Conservation (phyloP, 176 grass and related monocot genomes). For the Pontederia paniculata region DNA sequence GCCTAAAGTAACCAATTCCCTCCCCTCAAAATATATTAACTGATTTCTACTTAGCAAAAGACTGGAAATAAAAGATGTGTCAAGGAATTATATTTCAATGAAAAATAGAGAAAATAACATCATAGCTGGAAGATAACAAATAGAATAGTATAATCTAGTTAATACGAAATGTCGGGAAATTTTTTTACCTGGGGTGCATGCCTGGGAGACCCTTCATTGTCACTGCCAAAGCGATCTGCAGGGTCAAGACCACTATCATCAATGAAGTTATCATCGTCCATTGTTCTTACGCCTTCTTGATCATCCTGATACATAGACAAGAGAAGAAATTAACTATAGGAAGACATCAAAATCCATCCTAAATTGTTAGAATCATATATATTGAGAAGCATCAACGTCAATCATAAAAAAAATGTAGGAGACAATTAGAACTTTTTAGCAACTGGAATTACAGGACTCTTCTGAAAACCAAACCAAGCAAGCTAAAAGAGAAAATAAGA, state of each 20-base stretch:
- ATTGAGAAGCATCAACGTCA: not conserved
- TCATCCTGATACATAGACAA: constrained; percentile 53
- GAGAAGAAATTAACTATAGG: not conserved
- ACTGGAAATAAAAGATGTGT: too few relatives aligned
- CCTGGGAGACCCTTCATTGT: constrained; percentile 55
- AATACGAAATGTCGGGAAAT: not conserved
- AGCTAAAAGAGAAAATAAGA: too few relatives aligned
- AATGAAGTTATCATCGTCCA: constrained; percentile 96
- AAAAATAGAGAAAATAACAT: too few relatives aligned
- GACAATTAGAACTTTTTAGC: too few relatives aligned
- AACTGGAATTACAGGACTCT: too few relatives aligned
- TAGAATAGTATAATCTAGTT: constrained; percentile 1
- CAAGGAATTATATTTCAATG: too few relatives aligned
- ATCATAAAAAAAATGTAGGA: too few relatives aligned
- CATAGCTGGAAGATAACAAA: not conserved
- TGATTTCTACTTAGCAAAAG: too few relatives aligned
- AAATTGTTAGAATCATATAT: not conserved
- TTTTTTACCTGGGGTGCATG: constrained; percentile 50
- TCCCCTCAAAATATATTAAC: too few relatives aligned
- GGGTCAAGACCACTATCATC: constrained; percentile 88
- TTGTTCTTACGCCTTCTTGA: constrained; percentile 73
- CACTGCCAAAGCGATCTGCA: constrained; percentile 70
- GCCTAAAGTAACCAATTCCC: too few relatives aligned
- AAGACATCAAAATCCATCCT: not conserved
- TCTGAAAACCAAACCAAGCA: too few relatives aligned